Percentiles rank a stretch among this genome's conserved stretches.
Conservation (phyloP, 306 rosid genomes). For the Prosopis cineraria region DNA sequence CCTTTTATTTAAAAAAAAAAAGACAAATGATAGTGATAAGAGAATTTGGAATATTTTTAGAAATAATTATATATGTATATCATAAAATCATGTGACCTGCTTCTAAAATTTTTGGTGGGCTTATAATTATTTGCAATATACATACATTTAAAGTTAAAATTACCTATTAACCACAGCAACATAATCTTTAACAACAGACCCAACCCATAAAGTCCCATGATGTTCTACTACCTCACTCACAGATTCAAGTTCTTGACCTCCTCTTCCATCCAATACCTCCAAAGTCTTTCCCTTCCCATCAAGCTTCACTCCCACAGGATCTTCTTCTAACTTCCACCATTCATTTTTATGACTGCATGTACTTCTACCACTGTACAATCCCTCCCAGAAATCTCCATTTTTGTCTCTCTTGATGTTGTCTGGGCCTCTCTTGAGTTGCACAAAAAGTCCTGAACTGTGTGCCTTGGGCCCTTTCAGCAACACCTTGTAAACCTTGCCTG, state of each 20-base stretch:
- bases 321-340: neutral
- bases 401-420: conserved; percentile 58
- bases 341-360: neutral
- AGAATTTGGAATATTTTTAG: too few relatives aligned
- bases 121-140: too few relatives aligned
- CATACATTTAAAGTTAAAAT: neutral
- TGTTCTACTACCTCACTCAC: conserved; percentile 42
- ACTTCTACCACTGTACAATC: conserved; percentile 29
- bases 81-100: too few relatives aligned
- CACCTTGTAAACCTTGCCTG: conserved; percentile 32
- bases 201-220: neutral
- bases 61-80: too few relatives aligned
- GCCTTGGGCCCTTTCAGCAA: conserved; percentile 39
- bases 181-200: neutral
- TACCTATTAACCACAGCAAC: neutral
- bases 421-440: conserved; percentile 44
- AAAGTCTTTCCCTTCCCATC: conserved; percentile 31
- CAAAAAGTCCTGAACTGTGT: conserved; percentile 22
- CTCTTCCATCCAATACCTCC: conserved; percentile 47
- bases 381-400: conserved; percentile 60
- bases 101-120: too few relatives aligned
- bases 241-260: conserved; percentile 32
- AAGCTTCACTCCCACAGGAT: conserved; percentile 48
- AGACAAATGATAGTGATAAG: too few relatives aligned
- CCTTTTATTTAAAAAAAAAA: too few relatives aligned